phyloP scores from a whole-genome alignment of 345 rosid genomes.

The Barbarea vulgaris region DNA sequence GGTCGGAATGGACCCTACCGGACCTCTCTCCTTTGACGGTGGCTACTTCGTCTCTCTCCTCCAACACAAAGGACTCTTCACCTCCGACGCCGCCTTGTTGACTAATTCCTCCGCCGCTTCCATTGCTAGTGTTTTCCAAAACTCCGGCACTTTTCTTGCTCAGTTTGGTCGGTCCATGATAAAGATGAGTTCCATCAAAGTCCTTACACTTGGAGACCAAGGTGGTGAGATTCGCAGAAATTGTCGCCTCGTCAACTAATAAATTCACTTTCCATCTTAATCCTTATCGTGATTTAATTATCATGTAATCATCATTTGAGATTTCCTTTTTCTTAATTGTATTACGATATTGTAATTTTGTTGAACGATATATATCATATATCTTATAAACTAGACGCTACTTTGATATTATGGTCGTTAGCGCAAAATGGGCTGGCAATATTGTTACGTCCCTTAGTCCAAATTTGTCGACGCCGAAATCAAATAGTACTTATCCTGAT shows the following conservation, averaged over 20 bases:
- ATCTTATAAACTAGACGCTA: too few relatives aligned
- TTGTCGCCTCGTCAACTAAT: constrained; percentile 45
- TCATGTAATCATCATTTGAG: background rate
- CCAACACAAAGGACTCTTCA: constrained; percentile 47
- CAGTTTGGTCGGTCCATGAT: constrained; percentile 55
- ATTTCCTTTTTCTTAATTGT: background rate
- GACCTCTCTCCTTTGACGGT: constrained; percentile 47
- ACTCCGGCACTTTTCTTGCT: constrained; percentile 39
- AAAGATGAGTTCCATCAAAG: constrained; percentile 55
- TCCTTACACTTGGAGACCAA: constrained; percentile 36
- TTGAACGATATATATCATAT: background rate
- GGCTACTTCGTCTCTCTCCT: constrained; percentile 47
- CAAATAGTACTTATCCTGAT: too few relatives aligned
- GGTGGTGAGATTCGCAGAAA: constrained; percentile 66
- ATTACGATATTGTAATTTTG: background rate
- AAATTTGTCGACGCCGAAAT: too few relatives aligned
- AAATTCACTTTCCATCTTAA: background rate
- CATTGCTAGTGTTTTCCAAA: constrained; percentile 24
- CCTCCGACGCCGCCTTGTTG: constrained; percentile 64
- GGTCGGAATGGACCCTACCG: constrained; percentile 58
- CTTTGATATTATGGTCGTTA: too few relatives aligned
- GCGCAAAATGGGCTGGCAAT: too few relatives aligned
- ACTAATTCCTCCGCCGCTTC: constrained; percentile 38
- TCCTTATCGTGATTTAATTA: background rate
- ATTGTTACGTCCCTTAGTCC: too few relatives aligned